These are phyloP conservation scores for Tylopilus cervinicoccineus DNA, from an alignment of 768 basidiomycete species.

Conservation along the genomic window DNA sequence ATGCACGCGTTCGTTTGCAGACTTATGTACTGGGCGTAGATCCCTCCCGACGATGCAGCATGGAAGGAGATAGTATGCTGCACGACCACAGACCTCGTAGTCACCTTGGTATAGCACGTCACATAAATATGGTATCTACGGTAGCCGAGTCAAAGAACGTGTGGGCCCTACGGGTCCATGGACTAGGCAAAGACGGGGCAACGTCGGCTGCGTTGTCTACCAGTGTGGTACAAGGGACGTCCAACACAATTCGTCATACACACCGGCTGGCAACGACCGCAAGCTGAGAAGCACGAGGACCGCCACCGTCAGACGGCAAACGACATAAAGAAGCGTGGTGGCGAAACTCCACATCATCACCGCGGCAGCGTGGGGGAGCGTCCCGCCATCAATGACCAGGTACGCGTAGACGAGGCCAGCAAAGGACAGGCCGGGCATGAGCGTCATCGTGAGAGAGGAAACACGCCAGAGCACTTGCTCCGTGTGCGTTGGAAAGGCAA, in stretches of 20 bases:
- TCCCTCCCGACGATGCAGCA: too few species aligned
- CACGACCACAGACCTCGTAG: too few species aligned
- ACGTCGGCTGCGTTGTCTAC: background rate
- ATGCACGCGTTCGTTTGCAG: too few species aligned
- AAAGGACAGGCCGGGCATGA: background rate
- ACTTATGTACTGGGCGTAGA: too few species aligned
- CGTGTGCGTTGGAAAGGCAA: background rate
- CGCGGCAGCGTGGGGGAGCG: background rate
- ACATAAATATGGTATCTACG: too few species aligned
- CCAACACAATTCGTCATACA: background rate
- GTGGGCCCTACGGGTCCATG: too few species aligned
- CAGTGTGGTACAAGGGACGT: background rate
- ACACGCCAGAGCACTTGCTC: background rate
- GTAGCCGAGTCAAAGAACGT: too few species aligned
- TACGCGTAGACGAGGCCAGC: background rate
- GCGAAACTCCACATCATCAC: too few species aligned
- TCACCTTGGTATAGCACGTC: too few species aligned
- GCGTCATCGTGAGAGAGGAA: background rate
- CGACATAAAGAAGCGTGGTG: background rate
- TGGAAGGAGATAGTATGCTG: too few species aligned
- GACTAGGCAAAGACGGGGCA: too few species aligned
- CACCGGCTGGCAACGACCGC: background rate
- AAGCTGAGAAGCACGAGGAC: background rate
- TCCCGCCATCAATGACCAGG: background rate
- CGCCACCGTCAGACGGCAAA: background rate